phyloP scores from a whole-genome alignment of 2,329 filamentous ascomycete genomes.

The Neobulgaria alba region DNA sequence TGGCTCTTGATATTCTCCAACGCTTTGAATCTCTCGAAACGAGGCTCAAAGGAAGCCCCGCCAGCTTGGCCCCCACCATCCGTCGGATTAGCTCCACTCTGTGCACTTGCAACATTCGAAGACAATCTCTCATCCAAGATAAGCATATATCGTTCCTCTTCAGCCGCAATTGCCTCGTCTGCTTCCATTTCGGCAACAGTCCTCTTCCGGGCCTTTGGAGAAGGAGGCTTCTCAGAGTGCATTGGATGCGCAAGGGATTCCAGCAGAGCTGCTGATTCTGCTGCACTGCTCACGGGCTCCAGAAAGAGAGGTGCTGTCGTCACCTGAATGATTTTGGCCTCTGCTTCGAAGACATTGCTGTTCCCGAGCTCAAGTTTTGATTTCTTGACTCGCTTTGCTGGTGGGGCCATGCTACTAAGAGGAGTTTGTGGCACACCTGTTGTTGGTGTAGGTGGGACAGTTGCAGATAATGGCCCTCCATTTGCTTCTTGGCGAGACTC shows the following conservation, averaged over 20 bases:
- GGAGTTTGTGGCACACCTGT: slow-evolving; percentile 52
- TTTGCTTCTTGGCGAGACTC: slow-evolving; percentile 33
- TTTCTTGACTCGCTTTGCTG: slow-evolving; percentile 60
- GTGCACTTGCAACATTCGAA: slow-evolving; percentile 48
- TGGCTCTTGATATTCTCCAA: slow-evolving; percentile 76
- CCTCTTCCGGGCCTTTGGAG: slow-evolving; percentile 83
- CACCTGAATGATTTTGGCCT: slow-evolving; percentile 65
- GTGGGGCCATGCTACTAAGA: slow-evolving; percentile 44
- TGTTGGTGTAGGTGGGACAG: slow-evolving; percentile 56
- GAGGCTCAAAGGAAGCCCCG: slow-evolving; percentile 67
- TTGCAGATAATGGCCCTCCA: slow-evolving; percentile 35
- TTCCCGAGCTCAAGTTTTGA: slow-evolving; percentile 70
- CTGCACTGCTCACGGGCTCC: slow-evolving; percentile 61
- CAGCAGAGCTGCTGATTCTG: slow-evolving; percentile 64
- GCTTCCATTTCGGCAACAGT: slow-evolving; percentile 92
- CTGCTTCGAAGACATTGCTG: slow-evolving; percentile 63
- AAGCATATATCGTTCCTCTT: slow-evolving; percentile 87
- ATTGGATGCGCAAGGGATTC: slow-evolving; percentile 67
- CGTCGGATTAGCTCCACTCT: slow-evolving; percentile 46
- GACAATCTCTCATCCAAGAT: slow-evolving; percentile 77
- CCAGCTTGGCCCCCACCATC: slow-evolving; percentile 67
- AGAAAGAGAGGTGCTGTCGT: slow-evolving; percentile 70
- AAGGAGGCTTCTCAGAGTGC: slow-evolving; percentile 66
- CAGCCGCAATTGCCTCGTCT: slow-evolving; percentile 84
- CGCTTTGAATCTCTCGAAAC: slow-evolving; percentile 87